Conservation (phyloP, 1,139 yeast species). For the Blastobotrys persicus region DNA sequence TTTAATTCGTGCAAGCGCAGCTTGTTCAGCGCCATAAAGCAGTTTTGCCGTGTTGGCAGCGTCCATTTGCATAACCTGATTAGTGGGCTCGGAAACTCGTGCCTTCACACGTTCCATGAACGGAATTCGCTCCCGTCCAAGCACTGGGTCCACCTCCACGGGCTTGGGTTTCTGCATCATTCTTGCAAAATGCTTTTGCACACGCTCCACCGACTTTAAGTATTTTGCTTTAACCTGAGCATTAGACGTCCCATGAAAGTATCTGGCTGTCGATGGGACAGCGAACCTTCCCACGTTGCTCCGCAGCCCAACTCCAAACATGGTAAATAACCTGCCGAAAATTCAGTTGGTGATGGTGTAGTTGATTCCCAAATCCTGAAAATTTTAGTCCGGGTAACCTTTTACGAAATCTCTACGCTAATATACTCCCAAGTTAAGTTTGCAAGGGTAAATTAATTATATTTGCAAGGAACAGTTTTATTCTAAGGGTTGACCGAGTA, state of each 20-base stretch:
- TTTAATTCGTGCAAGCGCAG: constrained; percentile 48
- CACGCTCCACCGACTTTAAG: constrained; percentile 29
- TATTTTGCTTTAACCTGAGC: constrained; percentile 23
- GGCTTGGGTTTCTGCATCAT: constrained; percentile 33
- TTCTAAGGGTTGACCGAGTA: too few relatives aligned
- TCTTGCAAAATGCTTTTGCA: constrained; percentile 36
- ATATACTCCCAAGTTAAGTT: not conserved
- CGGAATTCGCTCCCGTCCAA: constrained; percentile 67
- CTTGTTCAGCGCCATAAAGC: constrained; percentile 72
- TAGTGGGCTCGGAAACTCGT: constrained; percentile 61
- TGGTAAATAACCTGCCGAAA: not conserved
- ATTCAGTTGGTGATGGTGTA: not conserved
- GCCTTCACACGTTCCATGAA: constrained; percentile 67
- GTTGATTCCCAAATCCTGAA: not conserved
- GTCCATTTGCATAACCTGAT: constrained; percentile 42
- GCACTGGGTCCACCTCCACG: constrained; percentile 65
- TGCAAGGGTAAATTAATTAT: too few relatives aligned
- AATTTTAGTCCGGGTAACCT: constrained; percentile 9
- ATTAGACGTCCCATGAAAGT: constrained; percentile 13
- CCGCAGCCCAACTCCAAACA: constrained; percentile 9
- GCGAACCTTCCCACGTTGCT: constrained; percentile 1
- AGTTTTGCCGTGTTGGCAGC: constrained; percentile 67
- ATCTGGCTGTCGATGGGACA: constrained; percentile 3
- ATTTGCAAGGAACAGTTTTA: too few relatives aligned
- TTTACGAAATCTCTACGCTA: not conserved